Evolutionary conservation across 1,284 basidiomycete genomes (phyloP).

Genomic region (Ustilago cynodontis): DNA sequence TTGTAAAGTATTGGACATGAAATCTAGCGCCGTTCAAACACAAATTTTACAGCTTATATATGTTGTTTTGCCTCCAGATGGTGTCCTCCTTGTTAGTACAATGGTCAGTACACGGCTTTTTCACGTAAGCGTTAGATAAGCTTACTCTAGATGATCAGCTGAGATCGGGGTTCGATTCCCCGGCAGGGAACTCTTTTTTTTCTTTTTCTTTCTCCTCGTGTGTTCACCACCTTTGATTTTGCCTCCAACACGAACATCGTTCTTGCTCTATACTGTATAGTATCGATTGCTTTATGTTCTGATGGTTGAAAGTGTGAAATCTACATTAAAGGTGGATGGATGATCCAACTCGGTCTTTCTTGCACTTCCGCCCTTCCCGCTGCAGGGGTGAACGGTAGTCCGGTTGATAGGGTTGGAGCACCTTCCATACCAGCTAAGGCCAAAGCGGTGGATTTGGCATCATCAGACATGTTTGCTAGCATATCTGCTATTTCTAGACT

Average conservation of each 20-base stretch:
- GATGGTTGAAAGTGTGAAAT: no score
- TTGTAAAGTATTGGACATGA: no score
- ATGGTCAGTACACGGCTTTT: conserved; percentile 26
- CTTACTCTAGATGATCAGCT: no score
- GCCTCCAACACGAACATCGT: no score
- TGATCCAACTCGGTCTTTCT: conserved; percentile 15
- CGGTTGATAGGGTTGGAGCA: neutral
- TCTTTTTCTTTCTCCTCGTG: neutral
- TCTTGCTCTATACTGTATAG: no score
- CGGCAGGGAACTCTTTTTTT: conserved; percentile 37
- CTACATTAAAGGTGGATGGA: conserved; percentile 28
- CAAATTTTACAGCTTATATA: no score
- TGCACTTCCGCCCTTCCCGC: neutral
- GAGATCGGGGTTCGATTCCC: conserved; percentile 57
- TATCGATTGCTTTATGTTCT: no score
- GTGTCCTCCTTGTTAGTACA: conserved; percentile 17
- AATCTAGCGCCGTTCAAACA: no score
- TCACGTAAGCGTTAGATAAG: conserved; percentile 5
- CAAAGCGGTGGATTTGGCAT: conserved; percentile 25
- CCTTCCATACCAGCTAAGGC: conserved; percentile 36
- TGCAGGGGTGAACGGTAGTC: neutral
- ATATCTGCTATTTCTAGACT: conserved; percentile 27
- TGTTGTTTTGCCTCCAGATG: no score
- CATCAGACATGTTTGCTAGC: conserved; percentile 40
- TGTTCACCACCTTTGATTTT: no score